Evolutionary conservation across 768 basidiomycete genomes (phyloP).

Genomic region (Macrocybe gigantea): DNA sequence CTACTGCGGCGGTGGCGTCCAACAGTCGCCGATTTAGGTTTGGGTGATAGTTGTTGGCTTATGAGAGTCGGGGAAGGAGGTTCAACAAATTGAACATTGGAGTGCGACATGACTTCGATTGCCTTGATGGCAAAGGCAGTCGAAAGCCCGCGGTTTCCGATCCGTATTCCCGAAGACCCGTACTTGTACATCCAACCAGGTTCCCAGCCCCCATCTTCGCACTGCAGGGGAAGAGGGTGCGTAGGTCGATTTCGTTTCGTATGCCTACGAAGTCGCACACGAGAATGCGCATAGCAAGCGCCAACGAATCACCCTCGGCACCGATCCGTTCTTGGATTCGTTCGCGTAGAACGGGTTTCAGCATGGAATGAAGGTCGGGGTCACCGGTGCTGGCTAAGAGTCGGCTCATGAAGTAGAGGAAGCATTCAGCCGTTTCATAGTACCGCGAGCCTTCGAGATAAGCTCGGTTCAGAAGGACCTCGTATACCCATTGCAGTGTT

Average conservation of each 20-base stretch:
- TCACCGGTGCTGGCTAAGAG: slow-evolving; percentile 31
- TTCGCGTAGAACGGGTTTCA: slow-evolving; percentile 36
- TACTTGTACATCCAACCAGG: slow-evolving; percentile 54
- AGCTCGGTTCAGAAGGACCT: slow-evolving; percentile 44
- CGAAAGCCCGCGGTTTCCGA: slow-evolving; percentile 50
- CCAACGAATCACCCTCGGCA: slow-evolving; percentile 43
- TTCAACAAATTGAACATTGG: slow-evolving; percentile 1
- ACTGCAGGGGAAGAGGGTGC: slow-evolving; percentile 38
- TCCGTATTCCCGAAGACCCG: slow-evolving; percentile 38
- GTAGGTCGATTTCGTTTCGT: slow-evolving; percentile 36
- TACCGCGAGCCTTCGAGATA: slow-evolving; percentile 52
- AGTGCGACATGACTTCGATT: slow-evolving; percentile 22
- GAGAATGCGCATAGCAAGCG: slow-evolving; percentile 51
- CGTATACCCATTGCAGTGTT: slow-evolving; percentile 43
- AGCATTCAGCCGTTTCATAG: slow-evolving; percentile 46
- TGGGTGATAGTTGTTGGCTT: slow-evolving; percentile 6
- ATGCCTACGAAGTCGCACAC: slow-evolving; percentile 36
- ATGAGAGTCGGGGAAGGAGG: slow-evolving; percentile 12
- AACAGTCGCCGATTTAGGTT: slow-evolving; percentile 2
- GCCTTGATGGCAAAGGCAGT: slow-evolving; percentile 52
- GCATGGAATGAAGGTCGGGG: slow-evolving; percentile 25
- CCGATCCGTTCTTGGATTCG: slow-evolving; percentile 47
- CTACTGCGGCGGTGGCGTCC: slow-evolving; percentile 17
- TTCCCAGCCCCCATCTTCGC: slow-evolving; percentile 52
- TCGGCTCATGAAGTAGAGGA: slow-evolving; percentile 45